Conservation (phyloP, 75 land plant genomes). For the Adiantum capillusveneris region DNA sequence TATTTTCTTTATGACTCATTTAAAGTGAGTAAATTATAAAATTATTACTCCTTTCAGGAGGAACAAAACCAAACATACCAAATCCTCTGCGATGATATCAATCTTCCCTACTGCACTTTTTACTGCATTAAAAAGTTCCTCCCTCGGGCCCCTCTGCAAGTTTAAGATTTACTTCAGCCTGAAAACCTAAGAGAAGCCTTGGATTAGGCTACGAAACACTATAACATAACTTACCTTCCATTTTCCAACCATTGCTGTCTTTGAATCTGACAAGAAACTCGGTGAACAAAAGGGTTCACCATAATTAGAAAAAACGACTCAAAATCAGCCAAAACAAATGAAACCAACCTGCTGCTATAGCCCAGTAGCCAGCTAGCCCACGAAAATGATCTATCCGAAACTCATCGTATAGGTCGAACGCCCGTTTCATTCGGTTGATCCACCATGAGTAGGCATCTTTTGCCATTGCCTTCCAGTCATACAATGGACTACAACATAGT, state of each 20-base stretch:
- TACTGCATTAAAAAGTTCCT: constrained; percentile 72
- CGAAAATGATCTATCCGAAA: constrained; percentile 96
- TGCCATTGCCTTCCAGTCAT: constrained; percentile 93
- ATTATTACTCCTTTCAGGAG: too few species aligned
- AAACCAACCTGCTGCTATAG: constrained; percentile 68
- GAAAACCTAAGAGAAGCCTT: too few species aligned
- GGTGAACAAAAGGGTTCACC: too few species aligned
- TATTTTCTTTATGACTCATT: too few species aligned
- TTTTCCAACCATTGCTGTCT: constrained; percentile 58
- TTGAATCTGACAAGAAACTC: constrained; percentile 54
- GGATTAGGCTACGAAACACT: too few species aligned
- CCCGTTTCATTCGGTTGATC: constrained; percentile 64
- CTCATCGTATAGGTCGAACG: constrained; percentile 78
- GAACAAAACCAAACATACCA: constrained; percentile 34
- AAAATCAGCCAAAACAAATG: too few species aligned
- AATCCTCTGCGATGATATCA: constrained; percentile 84
- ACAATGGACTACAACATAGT: constrained; percentile 61
- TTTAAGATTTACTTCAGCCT: too few species aligned
- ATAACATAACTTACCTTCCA: constrained; percentile 70
- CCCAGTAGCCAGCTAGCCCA: constrained; percentile 95
- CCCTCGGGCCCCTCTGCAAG: constrained; percentile 74
- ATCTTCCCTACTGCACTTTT: constrained; percentile 74
- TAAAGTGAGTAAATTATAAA: too few species aligned
- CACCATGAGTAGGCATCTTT: constrained; percentile 85
- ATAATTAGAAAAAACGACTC: too few species aligned